Percentiles rank a stretch among this genome's conserved stretches.
phyloP scores from a whole-genome alignment of 2,329 filamentous ascomycete species.

The Purpureocillium lavendulum region DNA sequence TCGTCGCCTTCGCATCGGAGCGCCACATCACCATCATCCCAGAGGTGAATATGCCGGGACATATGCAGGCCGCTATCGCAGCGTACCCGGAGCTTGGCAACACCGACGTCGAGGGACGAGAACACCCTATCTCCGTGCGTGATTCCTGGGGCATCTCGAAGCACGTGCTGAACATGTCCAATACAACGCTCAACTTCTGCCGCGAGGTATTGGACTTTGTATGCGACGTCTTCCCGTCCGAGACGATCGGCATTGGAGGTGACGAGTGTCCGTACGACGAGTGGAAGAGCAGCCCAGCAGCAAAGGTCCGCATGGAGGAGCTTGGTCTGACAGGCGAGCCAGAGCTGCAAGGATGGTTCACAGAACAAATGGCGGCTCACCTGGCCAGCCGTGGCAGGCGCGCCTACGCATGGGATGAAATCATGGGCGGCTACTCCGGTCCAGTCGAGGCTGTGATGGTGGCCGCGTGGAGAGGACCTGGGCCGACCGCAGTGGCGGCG shows the following conservation, averaged over 20 bases:
- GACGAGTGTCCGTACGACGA: conserved; percentile 12
- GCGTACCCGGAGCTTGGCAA: conserved; percentile 12
- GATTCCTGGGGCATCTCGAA: conserved; percentile 11
- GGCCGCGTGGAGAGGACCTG: conserved; percentile 9
- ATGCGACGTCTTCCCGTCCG: conserved; percentile 8
- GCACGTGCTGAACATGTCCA: conserved; percentile 10
- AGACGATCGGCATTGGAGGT: conserved; percentile 9
- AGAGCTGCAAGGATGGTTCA: conserved; percentile 10
- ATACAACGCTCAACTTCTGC: conserved; percentile 8
- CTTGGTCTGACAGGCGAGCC: conserved; percentile 7
- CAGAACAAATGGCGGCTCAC: conserved; percentile 8
- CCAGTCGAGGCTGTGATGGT: conserved; percentile 5
- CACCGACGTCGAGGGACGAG: conserved; percentile 5
- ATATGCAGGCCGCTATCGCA: conserved; percentile 12
- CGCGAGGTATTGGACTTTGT: conserved; percentile 8
- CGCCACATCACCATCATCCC: conserved; percentile 11
- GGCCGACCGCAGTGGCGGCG: conserved; percentile 8
- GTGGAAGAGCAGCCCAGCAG: conserved; percentile 7
- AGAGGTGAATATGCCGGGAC: conserved; percentile 12
- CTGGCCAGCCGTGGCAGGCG: conserved; percentile 7
- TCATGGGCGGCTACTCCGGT: conserved; percentile 7
- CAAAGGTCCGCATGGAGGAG: conserved; percentile 6
- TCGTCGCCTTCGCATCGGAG: conserved; percentile 7
- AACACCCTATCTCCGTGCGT: conserved; percentile 1
- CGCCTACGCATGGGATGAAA: conserved; percentile 11